Percentiles rank a stretch among this genome's conserved stretches.
Evolutionary conservation across 2,329 filamentous ascomycete species (phyloP).

Genomic region (Exophiala sideris): DNA sequence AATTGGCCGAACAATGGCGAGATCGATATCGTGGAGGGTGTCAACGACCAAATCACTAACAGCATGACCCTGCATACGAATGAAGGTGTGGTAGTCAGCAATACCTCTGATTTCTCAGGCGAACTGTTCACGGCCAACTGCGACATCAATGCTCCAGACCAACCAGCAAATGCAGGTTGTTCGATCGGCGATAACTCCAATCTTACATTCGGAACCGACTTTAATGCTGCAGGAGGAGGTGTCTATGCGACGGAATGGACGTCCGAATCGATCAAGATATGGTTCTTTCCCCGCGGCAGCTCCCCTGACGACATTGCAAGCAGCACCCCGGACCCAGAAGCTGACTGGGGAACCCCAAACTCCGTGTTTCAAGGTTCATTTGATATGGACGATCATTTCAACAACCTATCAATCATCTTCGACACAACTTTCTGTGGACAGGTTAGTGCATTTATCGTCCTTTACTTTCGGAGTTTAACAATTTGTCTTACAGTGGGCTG

Average conservation of each 20-base stretch:
- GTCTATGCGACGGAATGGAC: slow-evolving; percentile 78
- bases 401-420: slow-evolving; percentile 45
- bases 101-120: slow-evolving; percentile 45
- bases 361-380: slow-evolving; percentile 41
- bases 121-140: slow-evolving; percentile 49
- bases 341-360: slow-evolving; percentile 46
- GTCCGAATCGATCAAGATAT: slow-evolving; percentile 67
- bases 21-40: slow-evolving; percentile 54
- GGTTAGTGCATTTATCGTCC: slow-evolving; percentile 8
- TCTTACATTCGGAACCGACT: slow-evolving; percentile 48
- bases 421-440: slow-evolving; percentile 56
- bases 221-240: slow-evolving; percentile 56
- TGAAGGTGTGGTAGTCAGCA: slow-evolving; percentile 33
- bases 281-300: slow-evolving; percentile 50
- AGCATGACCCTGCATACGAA: slow-evolving; percentile 51
- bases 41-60: slow-evolving; percentile 44
- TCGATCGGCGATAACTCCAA: slow-evolving; percentile 34
- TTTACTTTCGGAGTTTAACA: background rate
- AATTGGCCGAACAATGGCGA: slow-evolving; percentile 44
- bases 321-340: slow-evolving; percentile 41
- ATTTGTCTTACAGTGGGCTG: slow-evolving; percentile 19
- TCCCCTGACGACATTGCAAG: slow-evolving; percentile 47
- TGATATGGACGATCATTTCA: slow-evolving; percentile 42
- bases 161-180: slow-evolving; percentile 40
- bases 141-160: slow-evolving; percentile 43